Evolutionary conservation across 2,329 filamentous ascomycete genomes (phyloP).

Genomic region (Penicillium italicum): DNA sequence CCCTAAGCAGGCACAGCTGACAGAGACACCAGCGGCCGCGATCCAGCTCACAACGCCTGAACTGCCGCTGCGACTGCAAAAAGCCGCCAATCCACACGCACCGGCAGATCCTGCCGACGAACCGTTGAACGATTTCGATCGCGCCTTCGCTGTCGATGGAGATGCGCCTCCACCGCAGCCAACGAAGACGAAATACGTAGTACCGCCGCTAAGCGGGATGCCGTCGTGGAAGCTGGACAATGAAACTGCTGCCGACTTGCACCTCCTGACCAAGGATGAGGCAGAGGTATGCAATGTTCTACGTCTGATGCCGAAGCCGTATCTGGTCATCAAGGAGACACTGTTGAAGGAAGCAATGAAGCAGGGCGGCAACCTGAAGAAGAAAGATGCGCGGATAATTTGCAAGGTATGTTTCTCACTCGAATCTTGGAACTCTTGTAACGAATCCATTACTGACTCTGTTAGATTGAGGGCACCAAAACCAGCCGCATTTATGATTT

Average conservation of each 20-base stretch:
- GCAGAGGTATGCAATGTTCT: conserved; percentile 79
- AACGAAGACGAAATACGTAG: conserved; percentile 51
- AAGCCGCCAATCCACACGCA: conserved; percentile 32
- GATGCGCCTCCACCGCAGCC: conserved; percentile 40
- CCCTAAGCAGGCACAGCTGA: conserved; percentile 63
- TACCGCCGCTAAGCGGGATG: conserved; percentile 47
- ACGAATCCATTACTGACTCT: conserved; percentile 6
- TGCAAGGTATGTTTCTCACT: conserved; percentile 51
- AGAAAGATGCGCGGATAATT: conserved; percentile 87
- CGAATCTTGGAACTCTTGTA: neutral
- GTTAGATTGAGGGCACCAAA: conserved; percentile 74
- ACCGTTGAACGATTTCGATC: conserved; percentile 52
- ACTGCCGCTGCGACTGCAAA: conserved; percentile 61
- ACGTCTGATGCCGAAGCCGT: conserved; percentile 87
- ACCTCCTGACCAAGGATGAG: conserved; percentile 81
- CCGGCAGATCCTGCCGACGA: conserved; percentile 33
- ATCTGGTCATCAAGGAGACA: conserved; percentile 88
- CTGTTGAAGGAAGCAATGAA: conserved; percentile 89
- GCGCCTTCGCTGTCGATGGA: conserved; percentile 51
- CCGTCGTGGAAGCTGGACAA: conserved; percentile 62
- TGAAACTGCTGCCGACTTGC: conserved; percentile 72
- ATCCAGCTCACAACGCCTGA: conserved; percentile 76
- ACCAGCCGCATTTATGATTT: conserved; percentile 88
- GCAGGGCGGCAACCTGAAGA: conserved; percentile 82
- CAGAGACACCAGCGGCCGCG: conserved; percentile 72